phyloP scores from a whole-genome alignment of 1,284 basidiomycete genomes.

The Amylostereum chailletii region DNA sequence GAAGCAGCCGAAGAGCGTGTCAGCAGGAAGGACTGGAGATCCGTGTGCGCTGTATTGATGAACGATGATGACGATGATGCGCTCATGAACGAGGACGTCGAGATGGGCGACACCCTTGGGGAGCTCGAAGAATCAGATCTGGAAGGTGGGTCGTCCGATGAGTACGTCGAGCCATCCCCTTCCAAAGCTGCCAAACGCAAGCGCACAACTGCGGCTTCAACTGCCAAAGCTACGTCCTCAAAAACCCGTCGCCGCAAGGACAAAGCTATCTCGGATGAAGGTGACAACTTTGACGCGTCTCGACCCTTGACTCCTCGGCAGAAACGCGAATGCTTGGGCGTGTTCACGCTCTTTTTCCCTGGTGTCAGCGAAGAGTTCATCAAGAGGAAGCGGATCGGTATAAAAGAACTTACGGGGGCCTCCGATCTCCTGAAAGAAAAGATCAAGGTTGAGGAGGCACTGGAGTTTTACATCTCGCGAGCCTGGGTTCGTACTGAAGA shows the following conservation, averaged over 20 bases:
- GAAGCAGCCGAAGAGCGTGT: conserved; percentile 25
- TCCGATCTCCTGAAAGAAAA: conserved; percentile 56
- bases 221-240: conserved; percentile 4
- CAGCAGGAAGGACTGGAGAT: conserved; percentile 59
- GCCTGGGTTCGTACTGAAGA: conserved; percentile 1
- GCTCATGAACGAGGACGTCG: conserved; percentile 13
- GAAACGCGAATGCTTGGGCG: conserved; percentile 39
- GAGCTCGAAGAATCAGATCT: conserved; percentile 17
- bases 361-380: conserved; percentile 31
- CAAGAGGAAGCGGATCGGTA: conserved; percentile 42
- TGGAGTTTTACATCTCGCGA: conserved; percentile 3
- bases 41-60: conserved; percentile 63
- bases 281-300: conserved; percentile 2
- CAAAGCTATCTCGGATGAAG: conserved; percentile 13
- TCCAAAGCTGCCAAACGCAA: conserved; percentile 12
- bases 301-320: conserved; percentile 39
- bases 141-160: conserved; percentile 16
- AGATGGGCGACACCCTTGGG: conserved; percentile 15
- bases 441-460: conserved; percentile 60
- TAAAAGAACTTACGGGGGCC: conserved; percentile 53
- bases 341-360: conserved; percentile 68
- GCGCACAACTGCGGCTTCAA: conserved; percentile 3
- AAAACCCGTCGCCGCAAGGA: neutral
- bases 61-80: conserved; percentile 23
- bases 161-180: conserved; percentile 16